Evolutionary conservation across 208 protist genomes (phyloP).

Genomic region (Polymyxa betae): DNA sequence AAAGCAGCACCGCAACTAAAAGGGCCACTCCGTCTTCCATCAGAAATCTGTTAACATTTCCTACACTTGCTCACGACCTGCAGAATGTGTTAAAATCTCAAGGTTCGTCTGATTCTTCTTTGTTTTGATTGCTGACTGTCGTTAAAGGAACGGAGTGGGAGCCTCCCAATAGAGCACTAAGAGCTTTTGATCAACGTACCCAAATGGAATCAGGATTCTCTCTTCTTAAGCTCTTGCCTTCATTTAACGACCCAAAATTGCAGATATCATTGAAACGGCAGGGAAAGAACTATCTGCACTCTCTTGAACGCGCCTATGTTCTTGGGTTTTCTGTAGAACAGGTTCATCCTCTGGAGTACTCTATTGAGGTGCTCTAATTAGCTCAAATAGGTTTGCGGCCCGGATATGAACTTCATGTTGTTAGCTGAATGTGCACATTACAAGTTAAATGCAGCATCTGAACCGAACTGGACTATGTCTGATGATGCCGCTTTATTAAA

Average conservation of each 20-base stretch:
- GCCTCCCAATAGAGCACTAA: background rate
- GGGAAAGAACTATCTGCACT: background rate
- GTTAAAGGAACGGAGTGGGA: background rate
- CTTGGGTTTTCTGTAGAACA: constrained; percentile 1
- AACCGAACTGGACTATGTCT: background rate
- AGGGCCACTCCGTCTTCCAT: background rate
- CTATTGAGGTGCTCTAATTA: background rate
- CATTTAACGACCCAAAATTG: background rate
- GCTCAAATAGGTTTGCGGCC: constrained; percentile 24
- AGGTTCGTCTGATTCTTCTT: background rate
- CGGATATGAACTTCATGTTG: constrained; percentile 30
- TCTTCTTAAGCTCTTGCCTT: background rate
- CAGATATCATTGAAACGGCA: background rate
- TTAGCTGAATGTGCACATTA: constrained; percentile 40
- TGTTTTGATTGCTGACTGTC: background rate
- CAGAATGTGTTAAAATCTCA: background rate
- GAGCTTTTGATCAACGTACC: background rate
- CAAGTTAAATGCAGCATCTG: background rate
- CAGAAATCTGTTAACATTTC: constrained; percentile 17
- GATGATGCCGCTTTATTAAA: background rate
- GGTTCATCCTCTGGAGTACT: background rate
- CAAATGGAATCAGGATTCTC: background rate
- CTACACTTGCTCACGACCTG: background rate
- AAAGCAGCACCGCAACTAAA: background rate
- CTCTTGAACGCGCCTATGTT: background rate